These are phyloP conservation scores for Mucor piriformis DNA, from an alignment of 371 early-diverging fungal genomes.

Conservation along the genomic window DNA sequence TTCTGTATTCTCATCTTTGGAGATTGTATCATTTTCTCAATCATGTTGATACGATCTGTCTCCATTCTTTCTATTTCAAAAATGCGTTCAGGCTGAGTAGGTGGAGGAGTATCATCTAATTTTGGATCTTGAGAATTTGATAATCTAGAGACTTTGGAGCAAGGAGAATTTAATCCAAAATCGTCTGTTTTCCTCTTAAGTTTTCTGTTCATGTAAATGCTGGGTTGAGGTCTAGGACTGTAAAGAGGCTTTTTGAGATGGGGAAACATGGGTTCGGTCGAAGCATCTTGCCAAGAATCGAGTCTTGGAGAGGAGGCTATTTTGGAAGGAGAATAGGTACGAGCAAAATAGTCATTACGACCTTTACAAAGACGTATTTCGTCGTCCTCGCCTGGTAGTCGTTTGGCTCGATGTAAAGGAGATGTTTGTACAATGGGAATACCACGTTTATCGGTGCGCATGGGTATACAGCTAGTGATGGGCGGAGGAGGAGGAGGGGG, in stretches of 20 bases:
- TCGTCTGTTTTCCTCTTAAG: not conserved
- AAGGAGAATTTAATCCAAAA: too few relatives aligned
- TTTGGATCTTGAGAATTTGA: too few relatives aligned
- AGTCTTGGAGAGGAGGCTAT: slow-evolving; percentile 1
- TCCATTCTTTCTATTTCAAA: too few relatives aligned
- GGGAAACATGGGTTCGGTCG: slow-evolving; percentile 16
- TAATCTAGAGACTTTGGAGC: too few relatives aligned
- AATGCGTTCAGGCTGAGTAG: not conserved
- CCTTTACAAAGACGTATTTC: not conserved
- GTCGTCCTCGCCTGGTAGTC: not conserved
- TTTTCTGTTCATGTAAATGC: not conserved
- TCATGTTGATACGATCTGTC: too few relatives aligned
- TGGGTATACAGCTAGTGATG: too few relatives aligned
- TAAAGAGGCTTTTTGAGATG: not conserved
- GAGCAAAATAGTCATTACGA: not conserved
- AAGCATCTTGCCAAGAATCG: slow-evolving; percentile 22
- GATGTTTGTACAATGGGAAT: slow-evolving; percentile 6
- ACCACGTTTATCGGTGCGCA: slow-evolving; percentile 6
- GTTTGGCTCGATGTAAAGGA: too few relatives aligned
- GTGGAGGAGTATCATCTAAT: not conserved
- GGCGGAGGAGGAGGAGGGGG: too few relatives aligned
- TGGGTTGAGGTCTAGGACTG: not conserved
- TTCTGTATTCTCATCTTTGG: too few relatives aligned
- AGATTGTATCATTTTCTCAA: too few relatives aligned
- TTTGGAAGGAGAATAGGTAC: not conserved